A percentile compares a stretch with the other conserved stretches of the same genome.
Evolutionary conservation across 371 early-diverging fungal genomes (phyloP).

Genomic region (Mortierella sp.): DNA sequence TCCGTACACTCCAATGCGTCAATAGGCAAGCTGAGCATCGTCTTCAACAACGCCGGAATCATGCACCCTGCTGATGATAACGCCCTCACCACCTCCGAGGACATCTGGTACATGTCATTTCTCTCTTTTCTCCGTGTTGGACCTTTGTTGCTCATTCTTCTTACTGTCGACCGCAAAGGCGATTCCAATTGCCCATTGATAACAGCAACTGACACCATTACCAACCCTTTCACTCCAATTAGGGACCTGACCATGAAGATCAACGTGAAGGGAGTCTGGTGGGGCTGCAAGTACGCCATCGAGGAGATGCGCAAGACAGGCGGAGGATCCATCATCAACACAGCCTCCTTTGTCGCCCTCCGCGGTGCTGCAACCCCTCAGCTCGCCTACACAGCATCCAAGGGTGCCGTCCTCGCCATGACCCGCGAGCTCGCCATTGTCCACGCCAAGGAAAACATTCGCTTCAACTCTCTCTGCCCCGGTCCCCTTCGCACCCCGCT

Average conservation of each 20-base stretch:
- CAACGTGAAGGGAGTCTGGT: slow-evolving; percentile 96
- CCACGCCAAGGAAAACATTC: slow-evolving; percentile 92
- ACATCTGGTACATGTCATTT: slow-evolving; percentile 77
- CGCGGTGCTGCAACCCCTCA: slow-evolving; percentile 94
- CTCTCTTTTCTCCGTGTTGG: not conserved
- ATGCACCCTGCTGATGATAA: slow-evolving; percentile 92
- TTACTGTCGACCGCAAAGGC: no score
- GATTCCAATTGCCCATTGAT: not conserved
- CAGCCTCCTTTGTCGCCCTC: slow-evolving; percentile 86
- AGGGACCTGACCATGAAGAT: slow-evolving; percentile 85
- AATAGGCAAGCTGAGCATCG: slow-evolving; percentile 79
- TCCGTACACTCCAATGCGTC: not conserved
- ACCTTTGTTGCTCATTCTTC: not conserved
- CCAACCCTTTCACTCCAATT: not conserved
- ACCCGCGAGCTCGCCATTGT: slow-evolving; percentile 89
- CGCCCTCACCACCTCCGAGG: slow-evolving; percentile 82
- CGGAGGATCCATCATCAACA: slow-evolving; percentile 90
- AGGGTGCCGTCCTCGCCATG: slow-evolving; percentile 92
- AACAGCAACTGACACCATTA: not conserved
- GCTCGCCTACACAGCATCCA: slow-evolving; percentile 91
- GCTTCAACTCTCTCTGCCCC: slow-evolving; percentile 90
- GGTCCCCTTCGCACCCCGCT: slow-evolving; percentile 89
- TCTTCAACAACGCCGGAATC: slow-evolving; percentile 94
- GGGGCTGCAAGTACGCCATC: slow-evolving; percentile 88
- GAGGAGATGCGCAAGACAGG: slow-evolving; percentile 81